phyloP scores from a whole-genome alignment of 2,329 filamentous ascomycete genomes.

The Colletotrichum aenigma region DNA sequence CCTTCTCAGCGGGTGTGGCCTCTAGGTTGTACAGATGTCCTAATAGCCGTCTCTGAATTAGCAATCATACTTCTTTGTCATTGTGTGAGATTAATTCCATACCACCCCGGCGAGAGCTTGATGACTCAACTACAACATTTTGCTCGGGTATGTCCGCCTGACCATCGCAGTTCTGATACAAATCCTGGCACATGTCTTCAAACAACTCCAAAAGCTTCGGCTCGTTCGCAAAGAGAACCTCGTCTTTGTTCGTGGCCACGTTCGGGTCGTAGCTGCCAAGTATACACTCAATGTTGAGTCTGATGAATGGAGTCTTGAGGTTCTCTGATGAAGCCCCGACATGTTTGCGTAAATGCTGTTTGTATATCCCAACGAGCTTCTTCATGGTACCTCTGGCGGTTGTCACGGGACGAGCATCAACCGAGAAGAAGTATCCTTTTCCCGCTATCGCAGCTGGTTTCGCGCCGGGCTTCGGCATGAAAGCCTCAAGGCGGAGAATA shows the following conservation, averaged over 20 bases:
- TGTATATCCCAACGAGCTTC: conserved; percentile 60
- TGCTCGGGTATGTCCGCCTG: background rate
- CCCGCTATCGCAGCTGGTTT: conserved; percentile 43
- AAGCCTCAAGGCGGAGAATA: conserved; percentile 53
- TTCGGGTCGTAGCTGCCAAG: conserved; percentile 72
- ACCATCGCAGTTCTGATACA: conserved; percentile 34
- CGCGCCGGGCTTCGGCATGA: conserved; percentile 59
- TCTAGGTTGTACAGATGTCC: background rate
- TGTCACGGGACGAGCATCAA: conserved; percentile 71
- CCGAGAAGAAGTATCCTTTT: conserved; percentile 66
- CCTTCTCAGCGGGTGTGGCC: background rate
- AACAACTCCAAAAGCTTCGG: conserved; percentile 48
- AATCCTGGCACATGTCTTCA: conserved; percentile 42
- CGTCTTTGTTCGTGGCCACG: conserved; percentile 73
- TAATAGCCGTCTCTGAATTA: background rate
- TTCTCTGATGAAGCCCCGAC: conserved; percentile 25
- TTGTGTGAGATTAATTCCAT: no score
- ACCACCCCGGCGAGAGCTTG: background rate
- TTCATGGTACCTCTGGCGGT: conserved; percentile 60
- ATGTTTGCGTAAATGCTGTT: conserved; percentile 46
- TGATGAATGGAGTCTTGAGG: conserved; percentile 63
- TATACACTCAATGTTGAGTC: conserved; percentile 67
- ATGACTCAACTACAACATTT: background rate
- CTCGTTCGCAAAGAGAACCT: conserved; percentile 70
- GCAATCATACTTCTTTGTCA: background rate